Percentiles rank a stretch among this genome's conserved stretches.
phyloP scores from a whole-genome alignment of 2,329 filamentous ascomycete genomes.

The Alternaria conjuncta region DNA sequence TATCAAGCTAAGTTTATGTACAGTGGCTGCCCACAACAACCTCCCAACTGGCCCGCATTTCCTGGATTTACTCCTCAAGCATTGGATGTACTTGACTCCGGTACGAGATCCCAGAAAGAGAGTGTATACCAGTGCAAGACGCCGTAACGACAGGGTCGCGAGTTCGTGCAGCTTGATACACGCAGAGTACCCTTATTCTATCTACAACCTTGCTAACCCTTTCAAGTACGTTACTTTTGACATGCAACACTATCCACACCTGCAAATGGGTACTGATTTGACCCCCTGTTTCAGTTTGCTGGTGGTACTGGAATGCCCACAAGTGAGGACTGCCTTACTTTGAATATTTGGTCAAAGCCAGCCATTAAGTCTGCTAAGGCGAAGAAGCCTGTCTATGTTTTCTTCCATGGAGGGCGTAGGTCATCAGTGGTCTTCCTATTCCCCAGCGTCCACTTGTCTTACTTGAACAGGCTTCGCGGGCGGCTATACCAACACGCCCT shows the following conservation, averaged over 20 bases:
- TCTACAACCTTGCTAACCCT: neutral
- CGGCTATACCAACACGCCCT: slow-evolving; percentile 46
- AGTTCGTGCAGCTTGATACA: neutral
- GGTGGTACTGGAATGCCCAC: slow-evolving; percentile 21
- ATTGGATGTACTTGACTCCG: slow-evolving; percentile 13
- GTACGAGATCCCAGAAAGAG: neutral
- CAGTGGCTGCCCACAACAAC: slow-evolving; percentile 31
- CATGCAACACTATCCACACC: neutral
- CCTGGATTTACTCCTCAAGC: slow-evolving; percentile 33
- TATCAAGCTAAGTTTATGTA: slow-evolving; percentile 2
- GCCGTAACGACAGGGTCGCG: neutral
- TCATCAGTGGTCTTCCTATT: slow-evolving; percentile 1
- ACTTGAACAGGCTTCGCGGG: slow-evolving; percentile 38
- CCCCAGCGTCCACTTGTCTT: neutral
- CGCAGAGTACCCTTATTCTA: neutral
- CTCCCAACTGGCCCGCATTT: slow-evolving; percentile 21
- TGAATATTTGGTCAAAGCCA: slow-evolving; percentile 43
- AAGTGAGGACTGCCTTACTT: slow-evolving; percentile 40
- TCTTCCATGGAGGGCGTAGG: slow-evolving; percentile 52
- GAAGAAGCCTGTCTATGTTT: slow-evolving; percentile 49
- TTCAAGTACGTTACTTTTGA: neutral
- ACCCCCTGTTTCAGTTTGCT: slow-evolving; percentile 14
- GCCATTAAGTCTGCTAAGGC: slow-evolving; percentile 18
- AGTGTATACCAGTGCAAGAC: neutral
- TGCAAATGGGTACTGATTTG: neutral